Conservation (phyloP, 2,329 filamentous ascomycete species). For the Biscogniauxia marginata region DNA sequence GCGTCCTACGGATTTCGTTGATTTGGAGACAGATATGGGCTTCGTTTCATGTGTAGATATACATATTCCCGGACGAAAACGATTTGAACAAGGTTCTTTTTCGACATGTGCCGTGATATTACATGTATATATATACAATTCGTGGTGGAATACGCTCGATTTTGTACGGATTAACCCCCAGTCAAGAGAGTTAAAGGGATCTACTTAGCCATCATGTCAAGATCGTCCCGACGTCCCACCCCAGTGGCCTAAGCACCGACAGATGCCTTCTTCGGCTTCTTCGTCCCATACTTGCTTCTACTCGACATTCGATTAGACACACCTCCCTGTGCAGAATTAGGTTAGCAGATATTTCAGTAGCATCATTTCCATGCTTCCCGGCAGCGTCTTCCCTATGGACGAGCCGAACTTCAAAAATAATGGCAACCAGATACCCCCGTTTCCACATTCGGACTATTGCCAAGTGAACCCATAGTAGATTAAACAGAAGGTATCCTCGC, state of each 20-base stretch:
- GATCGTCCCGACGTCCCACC: background rate
- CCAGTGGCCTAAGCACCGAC: conserved; percentile 38
- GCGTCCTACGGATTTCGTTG: conserved; percentile 28
- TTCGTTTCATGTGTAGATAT: conserved; percentile 19
- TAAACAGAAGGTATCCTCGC: no score
- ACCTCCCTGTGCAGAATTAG: conserved; percentile 64
- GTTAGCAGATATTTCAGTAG: conserved; percentile 23
- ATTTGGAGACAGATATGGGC: conserved; percentile 19
- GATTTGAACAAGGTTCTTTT: background rate
- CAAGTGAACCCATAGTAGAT: no score
- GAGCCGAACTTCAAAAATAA: no score
- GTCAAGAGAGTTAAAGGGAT: no score
- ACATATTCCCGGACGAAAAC: background rate
- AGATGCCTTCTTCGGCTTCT: conserved; percentile 88
- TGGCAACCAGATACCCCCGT: no score
- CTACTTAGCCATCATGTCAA: background rate
- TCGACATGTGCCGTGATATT: background rate
- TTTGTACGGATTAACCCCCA: no score
- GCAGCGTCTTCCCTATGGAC: no score
- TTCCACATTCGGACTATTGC: no score
- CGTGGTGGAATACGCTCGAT: background rate
- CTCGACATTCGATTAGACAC: conserved; percentile 80
- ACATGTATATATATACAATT: background rate
- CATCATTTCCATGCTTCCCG: background rate
- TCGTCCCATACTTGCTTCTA: conserved; percentile 95